Base-by-base conservation (phyloP, 164 flowering plant species). In the Vitis amurensis region DNA sequence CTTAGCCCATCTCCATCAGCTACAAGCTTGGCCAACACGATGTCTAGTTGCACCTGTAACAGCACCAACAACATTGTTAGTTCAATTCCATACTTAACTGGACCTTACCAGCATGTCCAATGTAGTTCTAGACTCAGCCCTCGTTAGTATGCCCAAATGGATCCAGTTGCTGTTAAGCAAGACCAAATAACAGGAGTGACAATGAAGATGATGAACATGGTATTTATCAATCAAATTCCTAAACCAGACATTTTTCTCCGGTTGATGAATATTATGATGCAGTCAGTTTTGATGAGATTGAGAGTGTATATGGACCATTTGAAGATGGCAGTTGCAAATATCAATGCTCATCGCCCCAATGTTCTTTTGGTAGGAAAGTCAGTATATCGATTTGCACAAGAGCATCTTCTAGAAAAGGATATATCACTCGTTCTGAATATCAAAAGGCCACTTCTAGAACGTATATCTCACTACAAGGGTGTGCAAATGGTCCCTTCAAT, bases 271-370 rank as follows among this genome's bases (percentile, higher is more conserved):
- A 81, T 65, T 87, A 76, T 78, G 82, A 77, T 55, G 73, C 74
- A 19, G 75, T 79, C 63, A 73, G 69, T 49, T 81, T 80, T 69
- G 84, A 78, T 76, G 92, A 80, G 8, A 73, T 78, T 58, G 81
- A 79, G 50, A 69, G 72, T 74, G 75, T 65, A 30, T 87, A 91
- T 88, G 93, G 97, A 92, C 66, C 96, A 93, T 82, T 77, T 95
- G 73, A 93, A 93, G 86, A 95, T 92, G 99, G 97, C 93, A 51
- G 98, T 95, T 73, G 88, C 98, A 69, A 92, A 87, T 82, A 95
- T 95, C 62, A 96, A 82, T 76, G 83, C 86, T 11, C 92, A 91
- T 63, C 86, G 81, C 50, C 99, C 99, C 31, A 73, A 89, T 77
- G 76, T 95, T 66, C 94, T 95, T 69, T 82, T 95, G 80, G 98